Conservation (phyloP, 768 basidiomycete species). For the Amanita rubescens region DNA sequence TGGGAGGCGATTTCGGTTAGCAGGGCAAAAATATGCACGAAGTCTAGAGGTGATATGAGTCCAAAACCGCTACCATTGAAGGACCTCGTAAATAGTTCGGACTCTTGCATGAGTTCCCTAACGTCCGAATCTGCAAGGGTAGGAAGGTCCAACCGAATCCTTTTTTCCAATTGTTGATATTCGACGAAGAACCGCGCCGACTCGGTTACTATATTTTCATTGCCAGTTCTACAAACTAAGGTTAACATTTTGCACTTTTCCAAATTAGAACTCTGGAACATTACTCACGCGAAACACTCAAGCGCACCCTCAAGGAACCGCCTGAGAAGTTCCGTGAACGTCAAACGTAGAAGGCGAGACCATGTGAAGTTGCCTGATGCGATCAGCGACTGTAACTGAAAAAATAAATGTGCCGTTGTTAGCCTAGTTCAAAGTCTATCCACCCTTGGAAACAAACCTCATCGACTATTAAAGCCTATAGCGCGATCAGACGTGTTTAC, state of each 20-base stretch:
- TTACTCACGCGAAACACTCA: constrained; percentile 67
- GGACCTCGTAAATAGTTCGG: constrained; percentile 78
- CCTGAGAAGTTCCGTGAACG: constrained; percentile 57
- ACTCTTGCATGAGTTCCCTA: constrained; percentile 78
- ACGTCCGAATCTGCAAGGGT: constrained; percentile 67
- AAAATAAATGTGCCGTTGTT: neutral
- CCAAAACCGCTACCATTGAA: constrained; percentile 76
- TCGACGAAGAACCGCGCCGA: constrained; percentile 72
- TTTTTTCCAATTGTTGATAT: constrained; percentile 70
- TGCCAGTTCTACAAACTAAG: constrained; percentile 42
- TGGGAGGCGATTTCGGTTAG: constrained; percentile 68
- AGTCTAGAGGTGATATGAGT: constrained; percentile 72
- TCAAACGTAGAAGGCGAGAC: constrained; percentile 49
- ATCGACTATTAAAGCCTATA: constrained; percentile 69
- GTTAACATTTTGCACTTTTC: constrained; percentile 7
- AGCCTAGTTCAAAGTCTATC: constrained; percentile 8
- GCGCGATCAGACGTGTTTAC: constrained; percentile 14
- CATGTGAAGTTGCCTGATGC: constrained; percentile 68
- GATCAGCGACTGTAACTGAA: constrained; percentile 62
- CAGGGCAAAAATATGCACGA: constrained; percentile 65
- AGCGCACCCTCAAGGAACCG: constrained; percentile 57
- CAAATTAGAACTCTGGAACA: constrained; percentile 8
- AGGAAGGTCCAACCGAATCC: constrained; percentile 70
- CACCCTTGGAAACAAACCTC: constrained; percentile 43
- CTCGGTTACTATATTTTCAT: constrained; percentile 66